A percentile compares a stretch with the other conserved stretches of the same genome.
These are phyloP conservation scores for Oryza officinalis DNA, from an alignment of 176 grass and related monocot genomes.

Conservation along the genomic window DNA sequence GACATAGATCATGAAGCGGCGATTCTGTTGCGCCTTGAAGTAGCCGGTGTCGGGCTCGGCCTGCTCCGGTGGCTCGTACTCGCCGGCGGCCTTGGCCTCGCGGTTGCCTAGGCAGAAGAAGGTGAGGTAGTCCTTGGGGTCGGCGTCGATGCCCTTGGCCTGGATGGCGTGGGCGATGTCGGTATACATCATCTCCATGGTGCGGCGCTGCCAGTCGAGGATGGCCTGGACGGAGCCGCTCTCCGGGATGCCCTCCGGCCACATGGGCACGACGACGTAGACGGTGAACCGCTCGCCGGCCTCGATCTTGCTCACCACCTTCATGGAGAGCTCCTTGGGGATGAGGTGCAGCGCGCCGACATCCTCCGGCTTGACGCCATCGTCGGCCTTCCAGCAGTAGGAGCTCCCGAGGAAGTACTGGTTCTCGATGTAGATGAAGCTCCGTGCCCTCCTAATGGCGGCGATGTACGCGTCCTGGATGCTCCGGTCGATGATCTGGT, in stretches of 20 bases:
- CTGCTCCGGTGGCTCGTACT: constrained; percentile 64
- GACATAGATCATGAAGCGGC: constrained; percentile 98
- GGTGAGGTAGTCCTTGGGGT: constrained; percentile 81
- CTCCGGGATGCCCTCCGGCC: constrained; percentile 90
- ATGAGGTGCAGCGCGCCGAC: constrained; percentile 82
- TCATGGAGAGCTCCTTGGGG: constrained; percentile 90
- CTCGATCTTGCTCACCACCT: constrained; percentile 85
- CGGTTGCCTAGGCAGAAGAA: constrained; percentile 94
- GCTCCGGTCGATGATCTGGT: constrained; percentile 82
- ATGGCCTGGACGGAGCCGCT: constrained; percentile 93
- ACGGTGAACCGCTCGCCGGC: constrained; percentile 70
- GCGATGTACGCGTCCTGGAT: constrained; percentile 85
- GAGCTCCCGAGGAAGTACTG: constrained; percentile 86
- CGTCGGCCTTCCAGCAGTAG: constrained; percentile 68
- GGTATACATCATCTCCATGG: constrained; percentile 95
- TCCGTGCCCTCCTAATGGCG: constrained; percentile 63
- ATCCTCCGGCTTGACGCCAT: constrained; percentile 63
- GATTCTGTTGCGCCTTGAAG: constrained; percentile 66
- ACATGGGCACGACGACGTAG: constrained; percentile 92
- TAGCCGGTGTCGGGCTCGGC: constrained; percentile 68
- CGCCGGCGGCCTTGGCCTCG: constrained; percentile 61
- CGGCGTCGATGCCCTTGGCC: constrained; percentile 66
- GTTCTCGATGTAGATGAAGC: constrained; percentile 86
- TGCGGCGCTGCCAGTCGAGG: constrained; percentile 82
- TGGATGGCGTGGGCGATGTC: constrained; percentile 73